Evolutionary conservation across 805 yeast species (phyloP), one percentile per base, ranked within the genome.

Genomic region (Metschnikowia similis): DNA sequence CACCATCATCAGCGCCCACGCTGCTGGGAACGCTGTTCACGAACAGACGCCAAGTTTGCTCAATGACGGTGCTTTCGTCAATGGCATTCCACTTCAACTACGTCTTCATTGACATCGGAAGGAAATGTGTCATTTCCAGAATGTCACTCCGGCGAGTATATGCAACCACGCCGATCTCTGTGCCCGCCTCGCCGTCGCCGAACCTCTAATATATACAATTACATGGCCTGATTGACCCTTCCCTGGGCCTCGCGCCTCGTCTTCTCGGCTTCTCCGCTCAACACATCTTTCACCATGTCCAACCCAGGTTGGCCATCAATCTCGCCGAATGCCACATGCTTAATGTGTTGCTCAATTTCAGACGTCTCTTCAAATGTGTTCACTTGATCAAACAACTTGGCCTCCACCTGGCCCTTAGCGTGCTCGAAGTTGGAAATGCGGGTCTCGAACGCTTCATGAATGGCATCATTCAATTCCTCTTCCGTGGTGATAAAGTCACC

Each of bases 401-500:
- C 65, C 52, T 66, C 71, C 37, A 71, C 63, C 45, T 65, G 59
- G 40, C 66, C 55, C 56, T 66, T 69, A 34, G 65, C 60, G 44
- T 61, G 55, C 50, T 70, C 75, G 48, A 69, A 72, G 38, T 64
- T 68, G 48, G 67, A 70, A 21, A 62, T 54, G 44, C 54, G 54
- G 50, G 69, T 66, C 56, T 75, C 76, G 56, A 84, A 80, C 44
- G 89, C 84, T 48, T 73, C 73, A 44, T 76, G 79, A 39, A 87
- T 79, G 47, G 84, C 81, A 17, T 66, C 70, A 39, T 77, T 79
- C 52, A 87, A 74, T 64, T 82, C 82, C 45, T 75, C 79, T 66
- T 87, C 96, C 30, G 84, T 84, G 36, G 88, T 81, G 57, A 89
- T 87, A 67, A 82, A 90, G 40, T 77, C 73, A 28, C 79, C 76